Evolutionary conservation across 768 basidiomycete genomes (phyloP).

Genomic region (Mycena crocata): DNA sequence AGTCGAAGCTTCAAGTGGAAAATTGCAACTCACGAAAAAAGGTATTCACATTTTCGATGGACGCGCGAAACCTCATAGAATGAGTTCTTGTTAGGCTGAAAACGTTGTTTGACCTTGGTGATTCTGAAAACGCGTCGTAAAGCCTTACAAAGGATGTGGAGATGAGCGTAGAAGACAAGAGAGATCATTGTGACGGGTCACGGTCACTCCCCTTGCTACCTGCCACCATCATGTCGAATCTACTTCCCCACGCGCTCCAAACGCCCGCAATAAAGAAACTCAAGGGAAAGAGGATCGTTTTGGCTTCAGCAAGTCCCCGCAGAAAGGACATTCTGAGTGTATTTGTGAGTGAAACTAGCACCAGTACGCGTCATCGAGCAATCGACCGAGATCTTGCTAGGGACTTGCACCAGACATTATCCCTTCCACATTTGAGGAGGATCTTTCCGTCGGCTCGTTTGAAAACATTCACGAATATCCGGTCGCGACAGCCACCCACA

Average conservation of each 20-base stretch:
- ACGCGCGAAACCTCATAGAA: conserved; percentile 72
- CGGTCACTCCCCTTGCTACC: background rate
- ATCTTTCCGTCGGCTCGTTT: conserved; percentile 75
- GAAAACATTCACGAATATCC: conserved; percentile 80
- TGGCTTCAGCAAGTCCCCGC: conserved; percentile 90
- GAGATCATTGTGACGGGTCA: background rate
- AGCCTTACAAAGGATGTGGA: background rate
- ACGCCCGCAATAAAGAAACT: conserved; percentile 76
- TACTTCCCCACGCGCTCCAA: conserved; percentile 74
- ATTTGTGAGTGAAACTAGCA: conserved; percentile 72
- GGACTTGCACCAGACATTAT: conserved; percentile 74
- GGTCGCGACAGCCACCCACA: conserved; percentile 79
- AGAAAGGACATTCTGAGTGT: conserved; percentile 84
- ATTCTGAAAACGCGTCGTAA: conserved; percentile 7
- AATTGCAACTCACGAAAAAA: conserved; percentile 59
- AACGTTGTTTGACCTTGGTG: background rate
- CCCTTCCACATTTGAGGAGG: conserved; percentile 84
- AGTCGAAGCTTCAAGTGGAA: background rate
- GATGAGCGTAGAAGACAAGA: background rate
- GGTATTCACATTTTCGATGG: conserved; percentile 66
- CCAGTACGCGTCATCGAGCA: background rate
- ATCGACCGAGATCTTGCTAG: conserved; percentile 26
- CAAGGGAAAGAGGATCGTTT: conserved; percentile 78
- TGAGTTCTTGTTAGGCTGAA: background rate
- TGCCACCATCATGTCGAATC: conserved; percentile 10